Base-by-base conservation (phyloP, 148 eudicot genomes). In the Heliamphora exappendiculata region DNA sequence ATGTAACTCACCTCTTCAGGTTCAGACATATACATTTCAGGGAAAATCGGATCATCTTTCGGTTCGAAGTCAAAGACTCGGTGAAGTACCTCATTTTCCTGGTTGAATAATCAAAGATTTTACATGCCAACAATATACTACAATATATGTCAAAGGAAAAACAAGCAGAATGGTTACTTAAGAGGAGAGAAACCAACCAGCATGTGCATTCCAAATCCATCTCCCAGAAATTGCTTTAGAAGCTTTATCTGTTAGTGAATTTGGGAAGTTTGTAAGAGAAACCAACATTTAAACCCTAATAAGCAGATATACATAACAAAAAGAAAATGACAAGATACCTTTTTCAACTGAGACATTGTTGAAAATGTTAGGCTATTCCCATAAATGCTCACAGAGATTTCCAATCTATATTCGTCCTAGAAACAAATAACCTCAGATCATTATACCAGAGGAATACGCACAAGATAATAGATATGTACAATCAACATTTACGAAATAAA, bases 221-320 rank as follows among this genome's bases (percentile, higher is more conserved):
- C 19, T 10, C 71, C 71, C 71, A 41, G 28, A 67, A 67, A 66
- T 20, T 66, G 47, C 47, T 37, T 66, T 20, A 66, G 41, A 66
- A 66, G 37, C 47, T 19, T 37, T 4, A 66, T 19, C 70, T 36
- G 70, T 22, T 53, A 20, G n/a, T 31, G n/a, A 33, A 59, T 59
- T 29, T 59, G 36, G 65, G 29, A 59, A 59, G 65, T 59, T 59
- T 29, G 34, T 29, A 28, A 59, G 34, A 28, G 65, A 59, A 5
- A 3, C 2, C 19, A 54, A 59, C 42, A 59, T 24, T 59, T 14
- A 59, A 59, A 59, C 65, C 51, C 41, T 41, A 16, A 17, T 17
- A 14, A 16, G 42, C 11, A 63, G 11, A 63, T 5, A 63, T 5
- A 31, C 1, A 31, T 16, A 16, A 16, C 4, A 63, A 33, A 62